phyloP scores from a whole-genome alignment of 1,284 basidiomycete genomes.

The Microbotryum scabiosae region DNA sequence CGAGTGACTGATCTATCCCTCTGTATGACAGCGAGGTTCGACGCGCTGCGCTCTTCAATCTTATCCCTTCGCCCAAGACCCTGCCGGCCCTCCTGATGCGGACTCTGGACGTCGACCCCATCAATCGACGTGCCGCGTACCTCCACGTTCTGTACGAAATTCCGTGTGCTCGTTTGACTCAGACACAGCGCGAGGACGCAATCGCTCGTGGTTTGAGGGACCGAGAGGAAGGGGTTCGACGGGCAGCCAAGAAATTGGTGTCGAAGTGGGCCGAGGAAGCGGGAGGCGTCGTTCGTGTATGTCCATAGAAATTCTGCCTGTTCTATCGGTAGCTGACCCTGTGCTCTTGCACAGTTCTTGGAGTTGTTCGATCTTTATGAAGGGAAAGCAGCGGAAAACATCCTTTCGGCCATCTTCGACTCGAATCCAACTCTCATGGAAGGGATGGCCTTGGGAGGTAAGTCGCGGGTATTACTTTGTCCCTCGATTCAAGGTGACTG shows the following conservation, averaged over 20 bases:
- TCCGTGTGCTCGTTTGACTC: slow-evolving; percentile 57
- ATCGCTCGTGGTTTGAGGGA: slow-evolving; percentile 79
- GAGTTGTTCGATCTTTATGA: slow-evolving; percentile 55
- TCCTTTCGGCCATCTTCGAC: slow-evolving; percentile 57
- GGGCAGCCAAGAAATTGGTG: slow-evolving; percentile 69
- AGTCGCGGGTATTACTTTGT: slow-evolving; percentile 30
- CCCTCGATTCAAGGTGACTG: neutral
- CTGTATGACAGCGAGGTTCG: slow-evolving; percentile 66
- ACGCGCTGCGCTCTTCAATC: slow-evolving; percentile 70
- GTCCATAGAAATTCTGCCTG: neutral
- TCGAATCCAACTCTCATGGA: slow-evolving; percentile 55
- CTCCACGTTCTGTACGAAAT: slow-evolving; percentile 52
- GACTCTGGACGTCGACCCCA: slow-evolving; percentile 74
- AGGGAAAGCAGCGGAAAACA: slow-evolving; percentile 57
- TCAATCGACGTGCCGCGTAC: slow-evolving; percentile 75
- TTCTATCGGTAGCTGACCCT: neutral
- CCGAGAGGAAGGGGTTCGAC: slow-evolving; percentile 69
- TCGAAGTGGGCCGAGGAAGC: slow-evolving; percentile 52
- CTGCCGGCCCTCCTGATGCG: slow-evolving; percentile 66
- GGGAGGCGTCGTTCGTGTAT: slow-evolving; percentile 1
- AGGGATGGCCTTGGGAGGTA: slow-evolving; percentile 62
- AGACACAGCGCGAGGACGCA: slow-evolving; percentile 67
- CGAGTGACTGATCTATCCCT: neutral
- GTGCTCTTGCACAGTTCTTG: slow-evolving; percentile 48
- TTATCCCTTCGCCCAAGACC: slow-evolving; percentile 56